These are phyloP conservation scores for Panaeolus cyanescens DNA, from an alignment of 768 basidiomycete species.

Conservation along the genomic window DNA sequence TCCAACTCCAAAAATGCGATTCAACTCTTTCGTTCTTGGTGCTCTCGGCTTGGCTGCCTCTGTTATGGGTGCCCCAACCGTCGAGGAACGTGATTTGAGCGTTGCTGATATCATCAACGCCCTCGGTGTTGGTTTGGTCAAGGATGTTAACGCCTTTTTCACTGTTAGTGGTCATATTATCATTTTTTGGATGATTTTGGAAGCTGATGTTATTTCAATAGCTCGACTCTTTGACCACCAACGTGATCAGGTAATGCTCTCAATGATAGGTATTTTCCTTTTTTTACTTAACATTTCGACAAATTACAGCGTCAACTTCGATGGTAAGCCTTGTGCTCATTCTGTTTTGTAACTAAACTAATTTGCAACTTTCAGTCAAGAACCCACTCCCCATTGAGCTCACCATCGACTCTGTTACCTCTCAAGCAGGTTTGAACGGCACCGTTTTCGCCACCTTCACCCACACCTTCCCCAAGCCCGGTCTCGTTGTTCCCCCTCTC, in stretches of 20 bases:
- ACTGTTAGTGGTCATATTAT: constrained; percentile 32
- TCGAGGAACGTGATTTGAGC: constrained; percentile 1
- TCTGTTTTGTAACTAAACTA: not conserved
- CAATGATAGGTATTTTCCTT: not conserved
- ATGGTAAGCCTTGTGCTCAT: constrained; percentile 21
- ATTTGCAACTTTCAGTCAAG: constrained; percentile 25
- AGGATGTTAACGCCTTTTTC: constrained; percentile 37
- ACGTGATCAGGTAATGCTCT: constrained; percentile 34
- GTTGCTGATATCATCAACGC: constrained; percentile 34
- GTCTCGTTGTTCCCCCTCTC: constrained; percentile 52
- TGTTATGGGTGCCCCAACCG: not conserved
- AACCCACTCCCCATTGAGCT: constrained; percentile 49
- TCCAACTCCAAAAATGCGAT: not conserved
- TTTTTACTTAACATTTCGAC: not conserved
- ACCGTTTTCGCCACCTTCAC: constrained; percentile 60
- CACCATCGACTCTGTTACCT: constrained; percentile 42
- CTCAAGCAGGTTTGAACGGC: constrained; percentile 51
- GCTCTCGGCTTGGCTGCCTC: constrained; percentile 1
- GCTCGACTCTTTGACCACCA: constrained; percentile 37
- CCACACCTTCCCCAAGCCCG: constrained; percentile 53
- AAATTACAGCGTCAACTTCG: constrained; percentile 34
- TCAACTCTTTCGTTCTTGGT: not conserved
- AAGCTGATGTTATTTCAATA: constrained; percentile 10
- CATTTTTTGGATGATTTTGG: not conserved
- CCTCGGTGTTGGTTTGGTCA: constrained; percentile 40